Base-by-base conservation (phyloP, 1,284 basidiomycete species). In the Sanguinoderma infundibulare region DNA sequence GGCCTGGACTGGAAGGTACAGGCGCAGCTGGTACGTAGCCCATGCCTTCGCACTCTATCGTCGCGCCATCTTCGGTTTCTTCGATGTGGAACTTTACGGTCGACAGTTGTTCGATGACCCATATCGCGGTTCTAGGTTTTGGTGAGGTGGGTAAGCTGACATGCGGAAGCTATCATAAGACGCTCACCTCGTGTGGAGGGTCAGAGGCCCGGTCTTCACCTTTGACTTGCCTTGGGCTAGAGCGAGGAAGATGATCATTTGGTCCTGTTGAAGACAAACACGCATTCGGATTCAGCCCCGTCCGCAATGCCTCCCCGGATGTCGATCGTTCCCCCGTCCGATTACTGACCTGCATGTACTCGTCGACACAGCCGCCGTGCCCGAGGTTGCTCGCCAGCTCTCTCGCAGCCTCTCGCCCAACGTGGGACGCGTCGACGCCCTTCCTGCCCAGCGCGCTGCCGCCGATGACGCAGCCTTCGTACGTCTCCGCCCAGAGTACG, bases 171-270 rank as follows among this genome's bases (percentile, higher is more conserved):
- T n/a, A n/a, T 17, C 26, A 24, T 10, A 52, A 44, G 20, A 56
- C 14, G 17, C n/a, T 55, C 60, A 88, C 89, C 78, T 80, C 3
- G 90, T 90, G 73, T 92, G 89, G 62, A 89, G 71, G 12, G 81
- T 85, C 30, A 91, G 65, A 2, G 83, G 86, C 1, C 84, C 82
- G 14, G 75, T 81, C 40, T 79, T 79, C 28, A 92, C 76, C 47
- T 76, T 76, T 6, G 88, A 91, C 28, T 67, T 78, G 4, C 89
- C 89, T 52, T 85, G 74, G 5, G 90, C 88, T 14, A 92, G 78
- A 10, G 88, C 88, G 73, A 91, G 83, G 69, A 91, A 87, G 40
- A 92, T 82, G 57, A 92, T 85, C 38, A 91, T 86, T 69, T 92
- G 90, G 71, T 92, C 90, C 78, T 90, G 77, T n/a, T 22, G 78